These are phyloP conservation scores for Mortierella sp. DNA, from an alignment of 371 early-diverging fungal species.

Conservation along the genomic window DNA sequence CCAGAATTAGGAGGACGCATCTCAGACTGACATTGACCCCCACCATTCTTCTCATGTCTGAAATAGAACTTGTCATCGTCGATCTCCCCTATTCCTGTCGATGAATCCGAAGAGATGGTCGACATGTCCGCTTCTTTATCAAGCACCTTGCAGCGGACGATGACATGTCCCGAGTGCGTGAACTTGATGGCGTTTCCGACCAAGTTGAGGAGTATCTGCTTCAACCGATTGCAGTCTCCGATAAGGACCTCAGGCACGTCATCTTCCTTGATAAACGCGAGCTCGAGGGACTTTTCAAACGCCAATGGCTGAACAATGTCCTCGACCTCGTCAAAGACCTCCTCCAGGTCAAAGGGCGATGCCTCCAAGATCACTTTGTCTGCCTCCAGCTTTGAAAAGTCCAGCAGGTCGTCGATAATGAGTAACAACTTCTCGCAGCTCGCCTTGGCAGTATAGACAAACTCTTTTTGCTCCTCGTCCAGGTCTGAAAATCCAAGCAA, in stretches of 20 bases:
- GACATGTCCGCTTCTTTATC: conserved; percentile 36
- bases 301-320: conserved; percentile 66
- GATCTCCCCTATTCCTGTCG: conserved; percentile 5
- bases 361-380: conserved; percentile 60
- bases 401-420: conserved; percentile 67
- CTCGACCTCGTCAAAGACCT: conserved; percentile 67
- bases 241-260: conserved; percentile 58
- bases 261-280: conserved; percentile 62
- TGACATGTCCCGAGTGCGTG: conserved; percentile 70
- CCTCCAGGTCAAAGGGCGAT: conserved; percentile 45
- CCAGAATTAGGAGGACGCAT: conserved; percentile 50
- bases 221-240: conserved; percentile 63
- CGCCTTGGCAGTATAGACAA: conserved; percentile 68
- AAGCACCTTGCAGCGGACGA: conserved; percentile 52
- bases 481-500: conserved; percentile 64
- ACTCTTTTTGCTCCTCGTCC: conserved; percentile 69
- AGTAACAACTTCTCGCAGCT: conserved; percentile 66
- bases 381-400: conserved; percentile 67
- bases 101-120: conserved; percentile 6
- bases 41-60: conserved; percentile 45
- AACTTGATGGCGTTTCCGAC: conserved; percentile 78
- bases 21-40: conserved; percentile 43
- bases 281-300: conserved; percentile 61
- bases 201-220: conserved; percentile 64
- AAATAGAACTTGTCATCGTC: conserved; percentile 52